Conservation (phyloP, 371 early-diverging fungal genomes). For the Furculomyces boomerangus region DNA sequence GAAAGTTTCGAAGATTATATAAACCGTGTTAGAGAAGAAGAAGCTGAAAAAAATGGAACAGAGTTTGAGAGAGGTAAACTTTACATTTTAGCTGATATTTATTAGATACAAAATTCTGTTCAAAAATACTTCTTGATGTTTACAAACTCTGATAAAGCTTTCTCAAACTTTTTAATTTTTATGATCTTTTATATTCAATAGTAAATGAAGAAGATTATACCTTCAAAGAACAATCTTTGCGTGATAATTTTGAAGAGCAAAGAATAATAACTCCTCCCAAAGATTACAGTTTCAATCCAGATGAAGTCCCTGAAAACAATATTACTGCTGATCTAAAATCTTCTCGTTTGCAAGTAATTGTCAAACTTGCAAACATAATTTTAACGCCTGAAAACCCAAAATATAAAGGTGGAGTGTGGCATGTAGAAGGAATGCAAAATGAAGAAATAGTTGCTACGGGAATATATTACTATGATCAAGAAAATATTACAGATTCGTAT, state of each 20-base stretch:
- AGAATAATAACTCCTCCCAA: neutral
- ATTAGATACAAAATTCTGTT: no score
- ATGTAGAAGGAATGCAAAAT: slow-evolving; percentile 40
- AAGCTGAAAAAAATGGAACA: no score
- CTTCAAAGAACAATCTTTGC: no score
- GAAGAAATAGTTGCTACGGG: slow-evolving; percentile 41
- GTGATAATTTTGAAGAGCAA: neutral
- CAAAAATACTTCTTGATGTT: no score
- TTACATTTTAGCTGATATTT: no score
- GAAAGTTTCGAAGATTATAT: slow-evolving; percentile 9
- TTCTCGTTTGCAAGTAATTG: slow-evolving; percentile 4
- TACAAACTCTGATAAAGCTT: no score
- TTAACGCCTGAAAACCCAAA: slow-evolving; percentile 21
- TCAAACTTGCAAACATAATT: slow-evolving; percentile 5
- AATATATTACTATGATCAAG: slow-evolving; percentile 33
- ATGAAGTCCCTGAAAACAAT: neutral
- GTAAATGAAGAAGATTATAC: no score
- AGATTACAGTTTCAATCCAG: neutral
- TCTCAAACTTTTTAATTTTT: no score
- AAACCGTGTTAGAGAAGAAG: slow-evolving; percentile 5
- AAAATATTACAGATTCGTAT: slow-evolving; percentile 29
- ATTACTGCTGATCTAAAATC: neutral
- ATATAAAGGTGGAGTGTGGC: slow-evolving; percentile 38
- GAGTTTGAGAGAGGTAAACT: no score
- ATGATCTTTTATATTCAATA: no score